Conservation (phyloP, 2,329 filamentous ascomycete species). For the Aquanectria penicillioides region DNA sequence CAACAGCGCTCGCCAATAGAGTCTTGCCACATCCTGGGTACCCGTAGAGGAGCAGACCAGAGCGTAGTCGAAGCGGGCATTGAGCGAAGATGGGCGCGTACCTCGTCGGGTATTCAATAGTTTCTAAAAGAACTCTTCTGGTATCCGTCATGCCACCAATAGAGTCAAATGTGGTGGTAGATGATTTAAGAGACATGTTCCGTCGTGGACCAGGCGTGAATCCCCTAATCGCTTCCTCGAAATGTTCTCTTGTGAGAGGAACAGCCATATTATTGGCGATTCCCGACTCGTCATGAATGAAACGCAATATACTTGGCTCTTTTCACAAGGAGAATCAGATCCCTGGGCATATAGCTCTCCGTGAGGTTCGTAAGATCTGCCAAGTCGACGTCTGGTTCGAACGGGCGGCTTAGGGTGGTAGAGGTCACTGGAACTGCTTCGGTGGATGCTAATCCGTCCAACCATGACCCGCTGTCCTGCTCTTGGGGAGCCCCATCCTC, state of each 20-base stretch:
- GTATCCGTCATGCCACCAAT: conserved; percentile 91
- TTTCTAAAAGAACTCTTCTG: conserved; percentile 91
- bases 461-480: conserved; percentile 73
- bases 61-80: conserved; percentile 93
- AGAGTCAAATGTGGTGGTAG: conserved; percentile 89
- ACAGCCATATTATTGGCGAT: conserved; percentile 61
- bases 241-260: conserved; percentile 77
- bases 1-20: conserved; percentile 93
- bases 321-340: conserved; percentile 85
- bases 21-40: conserved; percentile 98
- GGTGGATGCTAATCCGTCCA: conserved; percentile 74
- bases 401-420: conserved; percentile 70
- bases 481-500: conserved; percentile 65
- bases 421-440: conserved; percentile 52
- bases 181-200: conserved; percentile 93
- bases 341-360: conserved; percentile 98
- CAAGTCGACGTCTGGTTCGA: conserved; percentile 85
- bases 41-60: conserved; percentile 91
- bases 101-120: conserved; percentile 94
- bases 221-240: conserved; percentile 84
- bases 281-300: conserved; percentile 68
- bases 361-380: conserved; percentile 93
- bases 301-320: conserved; percentile 92
- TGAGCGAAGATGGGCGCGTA: conserved; percentile 98
- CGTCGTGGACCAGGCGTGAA: conserved; percentile 95